These are phyloP conservation scores for Lepidium africanum DNA, from an alignment of 345 rosid species.

Conservation along the genomic window DNA sequence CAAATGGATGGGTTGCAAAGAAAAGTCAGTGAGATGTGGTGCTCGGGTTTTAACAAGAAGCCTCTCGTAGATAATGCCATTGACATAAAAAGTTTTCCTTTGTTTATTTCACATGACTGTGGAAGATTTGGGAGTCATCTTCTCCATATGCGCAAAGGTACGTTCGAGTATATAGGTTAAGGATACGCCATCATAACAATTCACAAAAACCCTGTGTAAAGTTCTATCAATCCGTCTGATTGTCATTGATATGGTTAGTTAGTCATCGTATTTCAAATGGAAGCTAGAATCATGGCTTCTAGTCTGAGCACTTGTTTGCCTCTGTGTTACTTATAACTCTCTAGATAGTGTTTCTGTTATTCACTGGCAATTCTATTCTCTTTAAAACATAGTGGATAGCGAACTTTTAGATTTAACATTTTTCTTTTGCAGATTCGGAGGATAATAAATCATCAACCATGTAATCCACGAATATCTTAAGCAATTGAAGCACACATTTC, in stretches of 20 bases:
- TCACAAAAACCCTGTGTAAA: background rate
- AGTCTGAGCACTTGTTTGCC: background rate
- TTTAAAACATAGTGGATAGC: background rate
- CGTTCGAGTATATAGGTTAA: background rate
- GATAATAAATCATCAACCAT: constrained; percentile 4
- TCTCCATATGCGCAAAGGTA: constrained; percentile 48
- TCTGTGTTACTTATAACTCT: background rate
- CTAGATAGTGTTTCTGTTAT: background rate
- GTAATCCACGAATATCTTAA: background rate
- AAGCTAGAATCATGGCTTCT: background rate
- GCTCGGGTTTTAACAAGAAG: constrained; percentile 34
- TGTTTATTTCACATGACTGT: constrained; percentile 33
- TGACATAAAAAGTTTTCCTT: constrained; percentile 32
- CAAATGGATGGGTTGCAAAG: constrained; percentile 35
- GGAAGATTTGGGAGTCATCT: constrained; percentile 37
- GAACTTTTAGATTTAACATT: background rate
- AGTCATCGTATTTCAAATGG: background rate
- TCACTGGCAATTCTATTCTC: background rate
- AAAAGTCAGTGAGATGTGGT: constrained; percentile 42
- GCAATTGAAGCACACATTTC: background rate
- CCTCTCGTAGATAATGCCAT: constrained; percentile 21
- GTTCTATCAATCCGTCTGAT: background rate
- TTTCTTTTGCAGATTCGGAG: background rate
- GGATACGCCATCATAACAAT: background rate
- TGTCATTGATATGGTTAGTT: background rate